Percentiles rank a stretch among this genome's conserved stretches.
Evolutionary conservation across 2,329 filamentous ascomycete genomes (phyloP).

Genomic region (Pseudocercospora crystallina): DNA sequence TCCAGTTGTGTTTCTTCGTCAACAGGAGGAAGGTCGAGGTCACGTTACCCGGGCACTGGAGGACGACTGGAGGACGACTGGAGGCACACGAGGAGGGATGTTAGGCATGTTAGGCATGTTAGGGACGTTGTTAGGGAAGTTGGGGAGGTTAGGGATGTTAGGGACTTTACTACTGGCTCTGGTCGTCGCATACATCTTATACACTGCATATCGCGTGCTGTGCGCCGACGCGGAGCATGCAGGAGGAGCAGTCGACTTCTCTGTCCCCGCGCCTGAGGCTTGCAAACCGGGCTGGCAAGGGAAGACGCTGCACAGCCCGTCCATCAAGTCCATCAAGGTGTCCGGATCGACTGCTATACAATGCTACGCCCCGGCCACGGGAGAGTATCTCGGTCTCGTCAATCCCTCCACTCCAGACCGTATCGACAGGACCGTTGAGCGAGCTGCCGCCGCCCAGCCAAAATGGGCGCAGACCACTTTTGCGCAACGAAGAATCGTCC

Average conservation of each 20-base stretch:
- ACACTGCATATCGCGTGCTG: slow-evolving; percentile 3
- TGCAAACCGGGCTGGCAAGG: slow-evolving; percentile 55
- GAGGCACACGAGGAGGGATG: no score
- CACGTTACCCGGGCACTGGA: no score
- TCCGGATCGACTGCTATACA: slow-evolving; percentile 68
- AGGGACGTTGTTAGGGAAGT: no score
- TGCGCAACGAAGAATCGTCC: slow-evolving; percentile 70
- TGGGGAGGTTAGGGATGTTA: no score
- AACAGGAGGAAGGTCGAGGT: no score
- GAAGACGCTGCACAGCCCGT: slow-evolving; percentile 58
- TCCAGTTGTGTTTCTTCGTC: no score
- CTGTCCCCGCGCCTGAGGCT: slow-evolving; percentile 57
- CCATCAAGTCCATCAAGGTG: slow-evolving; percentile 69
- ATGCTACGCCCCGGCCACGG: slow-evolving; percentile 88
- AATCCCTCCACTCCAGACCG: slow-evolving; percentile 73
- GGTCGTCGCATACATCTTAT: slow-evolving; percentile 10
- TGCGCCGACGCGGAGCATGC: slow-evolving; percentile 18
- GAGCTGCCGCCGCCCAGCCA: slow-evolving; percentile 71
- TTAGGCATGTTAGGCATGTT: no score
- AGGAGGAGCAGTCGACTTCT: slow-evolving; percentile 31
- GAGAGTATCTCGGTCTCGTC: slow-evolving; percentile 74
- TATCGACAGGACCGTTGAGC: slow-evolving; percentile 75
- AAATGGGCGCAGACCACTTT: slow-evolving; percentile 80
- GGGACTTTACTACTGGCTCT: not conserved
- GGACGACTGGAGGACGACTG: no score